Percentiles rank a stretch among this genome's conserved stretches.
Conservation (phyloP, 257 asterid genomes). For the Lycium barbarum region DNA sequence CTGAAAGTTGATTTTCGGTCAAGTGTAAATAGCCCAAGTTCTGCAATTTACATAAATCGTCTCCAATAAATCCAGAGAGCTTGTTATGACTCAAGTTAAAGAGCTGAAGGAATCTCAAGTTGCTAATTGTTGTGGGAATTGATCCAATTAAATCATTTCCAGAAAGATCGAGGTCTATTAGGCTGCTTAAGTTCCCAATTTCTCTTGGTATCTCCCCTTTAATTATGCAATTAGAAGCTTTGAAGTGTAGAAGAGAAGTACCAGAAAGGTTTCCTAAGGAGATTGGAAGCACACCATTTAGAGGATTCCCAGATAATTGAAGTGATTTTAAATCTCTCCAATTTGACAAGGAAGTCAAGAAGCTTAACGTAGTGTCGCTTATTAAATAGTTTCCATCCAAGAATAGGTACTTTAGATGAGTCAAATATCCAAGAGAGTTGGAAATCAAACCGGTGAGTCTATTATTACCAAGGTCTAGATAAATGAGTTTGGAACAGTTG, state of each 20-base stretch:
- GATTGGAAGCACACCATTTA: neutral
- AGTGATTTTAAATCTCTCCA: neutral
- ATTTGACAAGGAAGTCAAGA: neutral
- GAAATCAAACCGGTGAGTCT: neutral
- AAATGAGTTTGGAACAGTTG: neutral
- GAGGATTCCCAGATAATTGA: neutral
- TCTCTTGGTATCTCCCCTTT: no score
- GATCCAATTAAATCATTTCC: neutral
- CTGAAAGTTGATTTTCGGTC: slow-evolving; percentile 20
- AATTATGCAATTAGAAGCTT: neutral
- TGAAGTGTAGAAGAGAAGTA: neutral
- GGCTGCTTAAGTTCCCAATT: slow-evolving; percentile 22
- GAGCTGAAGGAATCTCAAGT: slow-evolving; percentile 27
- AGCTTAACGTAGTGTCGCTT: neutral
- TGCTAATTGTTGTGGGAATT: neutral
- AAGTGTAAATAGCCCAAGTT: slow-evolving; percentile 24
- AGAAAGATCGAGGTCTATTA: neutral
- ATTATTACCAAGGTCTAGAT: neutral
- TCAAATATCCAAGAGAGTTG: neutral
- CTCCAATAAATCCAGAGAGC: neutral
- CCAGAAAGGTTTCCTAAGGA: neutral
- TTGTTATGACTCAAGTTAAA: neutral
- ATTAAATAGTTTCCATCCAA: neutral
- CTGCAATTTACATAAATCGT: neutral
- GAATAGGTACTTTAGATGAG: no score